Evolutionary conservation across 2,329 filamentous ascomycete species (phyloP).

Genomic region (Colletotrichum somersetense): DNA sequence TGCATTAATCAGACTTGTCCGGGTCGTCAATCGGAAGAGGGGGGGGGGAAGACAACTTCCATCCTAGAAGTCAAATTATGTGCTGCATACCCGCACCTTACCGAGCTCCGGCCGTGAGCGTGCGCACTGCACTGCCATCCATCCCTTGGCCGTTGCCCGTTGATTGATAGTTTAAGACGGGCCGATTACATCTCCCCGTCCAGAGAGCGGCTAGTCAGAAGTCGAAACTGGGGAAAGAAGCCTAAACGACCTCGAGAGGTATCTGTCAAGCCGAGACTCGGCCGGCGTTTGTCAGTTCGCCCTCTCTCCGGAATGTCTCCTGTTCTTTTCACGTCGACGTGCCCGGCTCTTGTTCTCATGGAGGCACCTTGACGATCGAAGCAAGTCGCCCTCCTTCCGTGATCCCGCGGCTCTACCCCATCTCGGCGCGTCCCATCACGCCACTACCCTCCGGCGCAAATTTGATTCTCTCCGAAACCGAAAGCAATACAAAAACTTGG

Average conservation of each 20-base stretch:
- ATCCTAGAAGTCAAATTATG: not conserved
- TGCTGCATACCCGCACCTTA: no score
- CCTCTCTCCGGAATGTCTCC: not conserved
- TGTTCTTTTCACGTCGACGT: not conserved
- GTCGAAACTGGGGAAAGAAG: not conserved
- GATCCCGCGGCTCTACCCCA: not conserved
- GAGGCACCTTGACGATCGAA: not conserved
- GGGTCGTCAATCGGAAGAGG: no score
- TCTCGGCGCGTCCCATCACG: not conserved
- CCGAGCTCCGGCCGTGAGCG: not conserved
- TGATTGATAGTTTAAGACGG: slow-evolving; percentile 4
- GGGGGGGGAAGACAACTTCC: not conserved
- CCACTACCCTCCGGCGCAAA: not conserved
- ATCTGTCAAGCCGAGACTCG: not conserved
- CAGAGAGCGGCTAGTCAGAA: slow-evolving; percentile 12
- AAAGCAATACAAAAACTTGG: not conserved
- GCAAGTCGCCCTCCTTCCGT: not conserved
- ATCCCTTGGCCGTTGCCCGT: not conserved
- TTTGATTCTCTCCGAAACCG: not conserved
- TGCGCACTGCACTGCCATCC: not conserved
- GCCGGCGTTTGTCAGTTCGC: not conserved
- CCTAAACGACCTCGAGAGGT: not conserved
- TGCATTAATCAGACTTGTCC: no score
- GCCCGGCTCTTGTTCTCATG: not conserved
- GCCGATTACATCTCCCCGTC: slow-evolving; percentile 1